These are phyloP conservation scores for Cladosporium sp. DNA, from an alignment of 2,329 filamentous ascomycete species.

Conservation along the genomic window DNA sequence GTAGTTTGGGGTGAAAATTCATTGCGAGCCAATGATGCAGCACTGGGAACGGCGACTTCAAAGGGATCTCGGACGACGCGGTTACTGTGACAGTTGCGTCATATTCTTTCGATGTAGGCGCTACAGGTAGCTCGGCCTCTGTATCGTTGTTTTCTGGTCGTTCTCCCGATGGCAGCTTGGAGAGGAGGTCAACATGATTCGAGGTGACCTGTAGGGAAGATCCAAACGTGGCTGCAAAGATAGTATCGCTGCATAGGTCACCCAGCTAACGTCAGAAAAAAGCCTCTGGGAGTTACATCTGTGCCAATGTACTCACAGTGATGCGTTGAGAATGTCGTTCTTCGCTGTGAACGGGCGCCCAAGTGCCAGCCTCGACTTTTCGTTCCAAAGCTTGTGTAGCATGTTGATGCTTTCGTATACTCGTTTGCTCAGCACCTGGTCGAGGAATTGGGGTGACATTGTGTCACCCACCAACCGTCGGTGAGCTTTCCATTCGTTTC, in stretches of 20 bases:
- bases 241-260: constrained; percentile 24
- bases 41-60: constrained; percentile 20
- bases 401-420: constrained; percentile 20
- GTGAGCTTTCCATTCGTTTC: constrained; percentile 23
- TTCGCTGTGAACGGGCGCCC: constrained; percentile 29
- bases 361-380: constrained; percentile 25
- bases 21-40: constrained; percentile 21
- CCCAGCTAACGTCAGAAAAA: too few species aligned
- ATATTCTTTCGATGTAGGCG: constrained; percentile 18
- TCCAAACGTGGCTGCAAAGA: constrained; percentile 35
- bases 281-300: too few species aligned
- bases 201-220: constrained; percentile 29
- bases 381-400: constrained; percentile 29
- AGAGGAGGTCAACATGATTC: constrained; percentile 14
- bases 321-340: constrained; percentile 32
- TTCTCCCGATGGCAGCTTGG: constrained; percentile 2
- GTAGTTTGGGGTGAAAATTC: constrained; percentile 11
- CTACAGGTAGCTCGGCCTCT: constrained; percentile 17
- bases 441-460: constrained; percentile 25
- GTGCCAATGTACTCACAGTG: constrained; percentile 17
- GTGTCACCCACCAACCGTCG: constrained; percentile 24
- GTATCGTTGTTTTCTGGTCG: constrained; percentile 6
- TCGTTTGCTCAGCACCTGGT: constrained; percentile 24
- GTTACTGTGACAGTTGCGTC: neutral
- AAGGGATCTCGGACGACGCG: constrained; percentile 14